Conservation (phyloP, 352 stramenopile genomes). For the Pythium monospermum region DNA sequence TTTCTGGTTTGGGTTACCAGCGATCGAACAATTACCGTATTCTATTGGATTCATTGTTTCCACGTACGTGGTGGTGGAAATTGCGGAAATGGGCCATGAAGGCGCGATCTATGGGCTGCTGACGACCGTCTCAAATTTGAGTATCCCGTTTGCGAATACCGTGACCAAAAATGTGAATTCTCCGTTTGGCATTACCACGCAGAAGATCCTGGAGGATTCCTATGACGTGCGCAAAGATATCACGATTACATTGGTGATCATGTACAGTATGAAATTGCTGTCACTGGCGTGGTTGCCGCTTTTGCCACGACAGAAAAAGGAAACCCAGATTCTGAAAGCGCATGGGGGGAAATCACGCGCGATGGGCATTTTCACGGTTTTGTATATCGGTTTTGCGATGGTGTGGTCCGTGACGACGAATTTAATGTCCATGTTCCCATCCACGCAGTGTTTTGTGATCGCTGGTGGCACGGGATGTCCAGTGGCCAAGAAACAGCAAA, state of each 20-base stretch:
- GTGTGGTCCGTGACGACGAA: slow-evolving; percentile 21
- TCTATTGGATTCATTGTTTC: slow-evolving; percentile 31
- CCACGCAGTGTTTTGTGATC: slow-evolving; percentile 21
- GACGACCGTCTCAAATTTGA: slow-evolving; percentile 30
- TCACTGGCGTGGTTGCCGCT: slow-evolving; percentile 23
- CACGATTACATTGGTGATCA: slow-evolving; percentile 25
- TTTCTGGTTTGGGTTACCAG: slow-evolving; percentile 30
- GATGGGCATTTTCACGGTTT: slow-evolving; percentile 21
- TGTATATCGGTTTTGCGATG: slow-evolving; percentile 23
- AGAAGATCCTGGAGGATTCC: slow-evolving; percentile 26
- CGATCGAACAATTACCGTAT: slow-evolving; percentile 27
- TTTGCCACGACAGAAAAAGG: slow-evolving; percentile 26
- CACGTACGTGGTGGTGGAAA: slow-evolving; percentile 28
- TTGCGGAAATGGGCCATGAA: slow-evolving; percentile 30
- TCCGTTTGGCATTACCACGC: slow-evolving; percentile 23
- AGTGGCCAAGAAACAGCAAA: too few species aligned
- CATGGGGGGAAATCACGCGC: slow-evolving; percentile 17
- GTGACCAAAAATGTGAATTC: slow-evolving; percentile 29
- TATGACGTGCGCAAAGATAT: slow-evolving; percentile 23
- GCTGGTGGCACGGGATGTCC: slow-evolving; percentile 24
- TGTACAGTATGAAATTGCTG: slow-evolving; percentile 28
- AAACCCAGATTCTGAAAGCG: slow-evolving; percentile 23
- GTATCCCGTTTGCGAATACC: slow-evolving; percentile 23
- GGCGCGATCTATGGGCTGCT: slow-evolving; percentile 30
- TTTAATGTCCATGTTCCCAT: slow-evolving; percentile 25